Evolutionary conservation across 768 basidiomycete genomes (phyloP).

Genomic region (Sarcodon aspratus): DNA sequence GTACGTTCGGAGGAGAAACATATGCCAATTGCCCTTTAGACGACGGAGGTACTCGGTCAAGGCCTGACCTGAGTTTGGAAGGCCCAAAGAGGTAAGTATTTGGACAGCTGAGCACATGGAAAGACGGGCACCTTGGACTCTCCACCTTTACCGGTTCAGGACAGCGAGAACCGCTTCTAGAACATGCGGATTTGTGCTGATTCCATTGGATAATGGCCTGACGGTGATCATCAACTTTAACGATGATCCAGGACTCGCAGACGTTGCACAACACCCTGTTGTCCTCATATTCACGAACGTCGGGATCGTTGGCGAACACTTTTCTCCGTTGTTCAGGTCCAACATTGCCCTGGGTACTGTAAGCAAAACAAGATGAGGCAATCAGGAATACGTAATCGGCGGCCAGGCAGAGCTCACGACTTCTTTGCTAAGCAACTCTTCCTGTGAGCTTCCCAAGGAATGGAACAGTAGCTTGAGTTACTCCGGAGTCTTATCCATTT

Average conservation of each 20-base stretch:
- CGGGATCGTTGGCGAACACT: constrained; percentile 50
- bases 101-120: neutral
- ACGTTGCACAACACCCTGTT: constrained; percentile 55
- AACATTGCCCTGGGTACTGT: constrained; percentile 8
- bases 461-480: constrained; percentile 82
- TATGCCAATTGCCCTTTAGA: too few species aligned
- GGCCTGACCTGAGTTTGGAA: too few species aligned
- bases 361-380: neutral
- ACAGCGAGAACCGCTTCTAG: neutral
- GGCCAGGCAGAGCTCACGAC: constrained; percentile 32
- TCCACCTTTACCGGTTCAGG: too few species aligned
- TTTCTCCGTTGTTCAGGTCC: constrained; percentile 51
- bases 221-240: constrained; percentile 48
- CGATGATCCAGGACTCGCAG: constrained; percentile 58
- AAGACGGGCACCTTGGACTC: too few species aligned
- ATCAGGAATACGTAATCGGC: neutral
- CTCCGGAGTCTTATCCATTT: constrained; percentile 82
- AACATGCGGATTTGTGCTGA: constrained; percentile 45
- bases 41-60: neutral
- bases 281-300: constrained; percentile 65
- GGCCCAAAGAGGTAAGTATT: too few species aligned
- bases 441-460: constrained; percentile 79
- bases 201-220: constrained; percentile 57
- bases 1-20: neutral
- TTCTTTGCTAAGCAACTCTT: constrained; percentile 77